A percentile compares a stretch with the other conserved stretches of the same genome.
Conservation (phyloP, 352 stramenopile genomes). For the Phytophthora pini region DNA sequence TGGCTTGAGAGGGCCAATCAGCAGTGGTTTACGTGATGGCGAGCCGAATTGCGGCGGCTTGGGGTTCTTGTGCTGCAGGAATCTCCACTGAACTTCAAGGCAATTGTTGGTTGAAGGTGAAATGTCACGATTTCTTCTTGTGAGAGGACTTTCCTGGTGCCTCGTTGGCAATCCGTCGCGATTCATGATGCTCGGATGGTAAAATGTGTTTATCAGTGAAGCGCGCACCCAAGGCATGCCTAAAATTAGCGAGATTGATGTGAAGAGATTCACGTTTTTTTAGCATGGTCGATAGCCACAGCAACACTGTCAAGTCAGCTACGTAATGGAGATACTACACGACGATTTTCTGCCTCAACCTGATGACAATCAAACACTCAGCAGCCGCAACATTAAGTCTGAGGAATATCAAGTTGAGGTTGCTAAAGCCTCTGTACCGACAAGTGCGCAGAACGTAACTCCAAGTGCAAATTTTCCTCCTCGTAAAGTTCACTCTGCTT, state of each 20-base stretch:
- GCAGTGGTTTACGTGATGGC: constrained; percentile 7
- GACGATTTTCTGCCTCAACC: constrained; percentile 2
- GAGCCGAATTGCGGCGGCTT: constrained; percentile 25
- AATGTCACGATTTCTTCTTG: constrained; percentile 38
- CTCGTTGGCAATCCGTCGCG: constrained; percentile 12
- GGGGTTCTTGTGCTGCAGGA: constrained; percentile 52
- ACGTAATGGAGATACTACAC: constrained; percentile 13
- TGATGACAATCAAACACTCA: constrained; percentile 20
- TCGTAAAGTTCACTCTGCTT: constrained; percentile 30
- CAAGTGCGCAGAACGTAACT: neutral
- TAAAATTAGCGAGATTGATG: constrained; percentile 23
- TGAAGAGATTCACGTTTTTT: constrained; percentile 7
- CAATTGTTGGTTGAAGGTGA: constrained; percentile 33
- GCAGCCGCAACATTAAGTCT: neutral
- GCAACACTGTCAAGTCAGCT: neutral
- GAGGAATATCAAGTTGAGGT: neutral
- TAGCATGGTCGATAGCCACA: constrained; percentile 3
- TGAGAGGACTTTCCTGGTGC: constrained; percentile 35
- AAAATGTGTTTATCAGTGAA: too few species aligned
- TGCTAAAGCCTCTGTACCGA: neutral
- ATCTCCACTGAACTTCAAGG: constrained; percentile 65
- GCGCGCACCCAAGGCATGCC: neutral
- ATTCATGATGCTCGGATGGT: constrained; percentile 20
- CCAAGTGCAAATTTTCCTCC: neutral
- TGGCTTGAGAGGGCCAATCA: constrained; percentile 9